Conservation (phyloP, 495 filamentous ascomycete species). For the Terfezia boudieri region DNA sequence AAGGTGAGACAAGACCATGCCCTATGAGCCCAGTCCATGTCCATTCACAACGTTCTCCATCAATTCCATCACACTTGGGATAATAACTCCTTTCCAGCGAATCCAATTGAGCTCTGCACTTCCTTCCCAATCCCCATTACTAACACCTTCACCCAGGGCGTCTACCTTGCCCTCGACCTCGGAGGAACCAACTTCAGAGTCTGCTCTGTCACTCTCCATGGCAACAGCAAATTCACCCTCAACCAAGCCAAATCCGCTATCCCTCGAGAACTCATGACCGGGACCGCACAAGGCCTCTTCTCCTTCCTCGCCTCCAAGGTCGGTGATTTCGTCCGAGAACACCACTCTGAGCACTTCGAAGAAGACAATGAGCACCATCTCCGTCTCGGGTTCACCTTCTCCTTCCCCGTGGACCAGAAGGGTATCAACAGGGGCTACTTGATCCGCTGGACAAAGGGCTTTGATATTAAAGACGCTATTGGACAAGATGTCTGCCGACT, state of each 20-base stretch:
- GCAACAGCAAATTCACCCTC: conserved; percentile 77
- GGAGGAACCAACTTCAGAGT: conserved; percentile 97
- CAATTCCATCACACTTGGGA: neutral
- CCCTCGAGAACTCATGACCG: conserved; percentile 72
- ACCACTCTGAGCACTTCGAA: conserved; percentile 78
- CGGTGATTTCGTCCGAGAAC: conserved; percentile 58
- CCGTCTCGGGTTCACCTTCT: conserved; percentile 89
- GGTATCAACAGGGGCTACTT: conserved; percentile 85
- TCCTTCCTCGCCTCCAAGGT: conserved; percentile 83
- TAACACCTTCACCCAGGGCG: conserved; percentile 32
- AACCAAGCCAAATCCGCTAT: conserved; percentile 83
- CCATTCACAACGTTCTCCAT: no score
- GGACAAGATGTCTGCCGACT: conserved; percentile 86
- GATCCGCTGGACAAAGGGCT: conserved; percentile 96
- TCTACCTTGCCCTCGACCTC: conserved; percentile 89
- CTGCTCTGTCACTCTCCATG: conserved; percentile 77
- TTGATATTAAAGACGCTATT: conserved; percentile 77
- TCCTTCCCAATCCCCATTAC: neutral
- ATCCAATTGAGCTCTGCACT: neutral
- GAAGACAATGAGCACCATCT: conserved; percentile 58
- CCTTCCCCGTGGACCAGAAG: conserved; percentile 81
- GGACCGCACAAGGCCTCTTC: conserved; percentile 74
- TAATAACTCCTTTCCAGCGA: neutral
- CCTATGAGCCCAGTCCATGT: no score
- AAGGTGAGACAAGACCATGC: conserved; percentile 32